phyloP scores from a whole-genome alignment of 2,329 filamentous ascomycete genomes.

The Fusarium sacchari region DNA sequence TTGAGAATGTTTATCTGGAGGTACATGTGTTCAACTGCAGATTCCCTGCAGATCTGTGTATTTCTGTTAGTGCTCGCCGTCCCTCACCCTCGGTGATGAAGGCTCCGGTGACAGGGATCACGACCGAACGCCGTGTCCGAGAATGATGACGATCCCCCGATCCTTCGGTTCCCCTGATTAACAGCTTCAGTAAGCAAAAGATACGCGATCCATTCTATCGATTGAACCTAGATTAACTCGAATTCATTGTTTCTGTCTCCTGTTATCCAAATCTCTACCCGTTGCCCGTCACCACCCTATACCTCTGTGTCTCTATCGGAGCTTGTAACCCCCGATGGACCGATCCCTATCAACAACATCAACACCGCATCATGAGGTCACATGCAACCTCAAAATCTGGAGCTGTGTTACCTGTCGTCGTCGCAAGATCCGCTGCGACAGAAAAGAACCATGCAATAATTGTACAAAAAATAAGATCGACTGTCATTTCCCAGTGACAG shows the following conservation, averaged over 20 bases:
- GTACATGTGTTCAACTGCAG: fast-evolving
- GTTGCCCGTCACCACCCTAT: background rate
- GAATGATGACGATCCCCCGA: conserved; percentile 32
- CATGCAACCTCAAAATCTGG: conserved; percentile 43
- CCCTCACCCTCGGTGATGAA: background rate
- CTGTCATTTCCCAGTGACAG: conserved; percentile 47
- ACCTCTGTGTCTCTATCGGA: background rate
- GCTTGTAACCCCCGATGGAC: conserved; percentile 31
- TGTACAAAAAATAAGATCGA: conserved; percentile 42
- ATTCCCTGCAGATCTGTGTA: background rate
- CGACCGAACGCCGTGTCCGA: conserved; percentile 47
- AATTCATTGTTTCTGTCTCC: background rate
- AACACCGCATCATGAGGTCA: conserved; percentile 6
- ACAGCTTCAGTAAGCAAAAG: background rate
- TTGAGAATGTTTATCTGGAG: background rate
- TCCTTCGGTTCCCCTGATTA: background rate
- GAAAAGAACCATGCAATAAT: conserved; percentile 45
- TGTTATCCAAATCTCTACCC: background rate
- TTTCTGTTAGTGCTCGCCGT: conserved; percentile 4
- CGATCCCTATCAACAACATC: conserved; percentile 15
- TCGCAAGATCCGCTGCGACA: conserved; percentile 47
- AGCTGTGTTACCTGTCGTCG: conserved; percentile 48
- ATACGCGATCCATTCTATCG: background rate
- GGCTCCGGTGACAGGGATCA: conserved; percentile 25
- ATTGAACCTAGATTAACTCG: background rate